Evolutionary conservation across 345 rosid genomes (phyloP).

Genomic region (Balakata baccata): DNA sequence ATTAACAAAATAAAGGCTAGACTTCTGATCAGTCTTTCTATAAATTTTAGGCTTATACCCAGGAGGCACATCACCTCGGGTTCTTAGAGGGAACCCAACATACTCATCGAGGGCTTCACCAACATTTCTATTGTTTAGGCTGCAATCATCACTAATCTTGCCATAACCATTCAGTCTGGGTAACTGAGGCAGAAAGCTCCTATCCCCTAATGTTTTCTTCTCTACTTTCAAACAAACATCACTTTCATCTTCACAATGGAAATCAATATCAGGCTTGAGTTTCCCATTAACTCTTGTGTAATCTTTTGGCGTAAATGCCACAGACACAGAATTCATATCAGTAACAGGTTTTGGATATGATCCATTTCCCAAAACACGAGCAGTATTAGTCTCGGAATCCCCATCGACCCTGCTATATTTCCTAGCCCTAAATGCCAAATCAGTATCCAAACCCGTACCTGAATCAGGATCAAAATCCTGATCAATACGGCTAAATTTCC

Average conservation of each 20-base stretch:
- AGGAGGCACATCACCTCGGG: conserved; percentile 40
- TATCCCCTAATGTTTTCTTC: conserved; percentile 1
- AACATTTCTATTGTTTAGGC: background rate
- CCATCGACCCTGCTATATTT: conserved; percentile 33
- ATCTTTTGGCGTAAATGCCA: conserved; percentile 16
- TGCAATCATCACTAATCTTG: conserved; percentile 17
- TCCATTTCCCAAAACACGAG: conserved; percentile 35
- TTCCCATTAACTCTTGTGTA: conserved; percentile 6
- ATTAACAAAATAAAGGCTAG: conserved; percentile 16
- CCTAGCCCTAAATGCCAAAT: conserved; percentile 32
- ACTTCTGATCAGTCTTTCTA: background rate
- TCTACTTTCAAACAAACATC: conserved; percentile 7
- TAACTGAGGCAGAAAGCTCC: conserved; percentile 19
- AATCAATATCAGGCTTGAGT: conserved; percentile 8
- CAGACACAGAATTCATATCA: conserved; percentile 16
- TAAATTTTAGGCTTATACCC: conserved; percentile 3
- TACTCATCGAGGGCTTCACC: conserved; percentile 16
- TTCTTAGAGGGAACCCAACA: conserved; percentile 47
- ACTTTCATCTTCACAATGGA: background rate
- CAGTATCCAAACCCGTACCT: conserved; percentile 14
- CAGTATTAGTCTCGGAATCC: conserved; percentile 33
- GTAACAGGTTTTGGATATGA: conserved; percentile 22
- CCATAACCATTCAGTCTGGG: conserved; percentile 27
- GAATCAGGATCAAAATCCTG: conserved; percentile 2
- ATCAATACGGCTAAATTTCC: background rate